These are phyloP conservation scores for Apiospora saccharicola DNA, from an alignment of 2,329 filamentous ascomycete species.

Conservation along the genomic window DNA sequence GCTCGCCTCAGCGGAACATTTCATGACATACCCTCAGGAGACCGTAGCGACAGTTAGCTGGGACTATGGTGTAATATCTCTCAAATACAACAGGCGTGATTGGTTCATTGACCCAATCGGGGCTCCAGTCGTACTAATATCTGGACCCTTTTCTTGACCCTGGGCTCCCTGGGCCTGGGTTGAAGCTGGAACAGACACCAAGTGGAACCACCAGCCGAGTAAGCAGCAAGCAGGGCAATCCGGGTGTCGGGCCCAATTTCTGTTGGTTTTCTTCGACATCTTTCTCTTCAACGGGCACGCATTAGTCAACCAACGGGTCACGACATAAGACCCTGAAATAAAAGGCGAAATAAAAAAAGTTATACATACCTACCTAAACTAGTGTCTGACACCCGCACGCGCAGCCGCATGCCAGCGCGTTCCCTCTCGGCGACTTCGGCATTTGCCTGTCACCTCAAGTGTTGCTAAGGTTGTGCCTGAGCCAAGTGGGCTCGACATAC, in stretches of 20 bases:
- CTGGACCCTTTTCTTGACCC: not conserved
- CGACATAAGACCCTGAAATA: not conserved
- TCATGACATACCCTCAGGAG: not conserved
- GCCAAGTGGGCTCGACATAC: not conserved
- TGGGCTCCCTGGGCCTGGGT: not conserved
- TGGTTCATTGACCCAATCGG: not conserved
- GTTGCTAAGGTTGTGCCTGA: not conserved
- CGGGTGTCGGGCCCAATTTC: not conserved
- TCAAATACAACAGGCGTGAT: slow-evolving; percentile 10
- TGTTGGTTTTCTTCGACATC: not conserved
- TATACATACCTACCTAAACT: not conserved
- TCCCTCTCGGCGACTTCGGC: slow-evolving; percentile 4
- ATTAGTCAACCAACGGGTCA: slow-evolving; percentile 7
- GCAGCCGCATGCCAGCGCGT: slow-evolving; percentile 4
- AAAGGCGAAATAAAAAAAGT: not conserved
- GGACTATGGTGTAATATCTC: slow-evolving; percentile 11
- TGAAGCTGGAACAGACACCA: not conserved
- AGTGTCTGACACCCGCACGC: slow-evolving; percentile 6
- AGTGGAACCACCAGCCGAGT: slow-evolving; percentile 5
- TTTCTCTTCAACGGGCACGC: not conserved
- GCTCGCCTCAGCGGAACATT: not conserved
- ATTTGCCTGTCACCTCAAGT: not conserved
- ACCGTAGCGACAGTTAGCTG: not conserved
- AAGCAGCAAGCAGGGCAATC: not conserved
- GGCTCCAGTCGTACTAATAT: not conserved